Conservation (phyloP, 2,329 filamentous ascomycete genomes). For the Sporothrix brasiliensis region DNA sequence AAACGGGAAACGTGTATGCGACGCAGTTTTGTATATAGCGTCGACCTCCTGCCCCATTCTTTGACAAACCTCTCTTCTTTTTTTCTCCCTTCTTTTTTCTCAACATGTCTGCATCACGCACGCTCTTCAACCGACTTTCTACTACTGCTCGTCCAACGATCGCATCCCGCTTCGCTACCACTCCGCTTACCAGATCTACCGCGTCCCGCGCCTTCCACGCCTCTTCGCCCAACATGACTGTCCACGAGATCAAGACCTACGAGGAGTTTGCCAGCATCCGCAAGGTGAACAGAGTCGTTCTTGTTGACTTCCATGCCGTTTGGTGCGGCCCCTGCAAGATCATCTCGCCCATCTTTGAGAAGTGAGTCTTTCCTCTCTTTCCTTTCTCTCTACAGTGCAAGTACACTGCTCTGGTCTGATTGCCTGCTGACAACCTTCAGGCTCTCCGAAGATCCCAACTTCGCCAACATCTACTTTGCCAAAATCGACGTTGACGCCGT, state of each 20-base stretch:
- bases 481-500: conserved; percentile 91
- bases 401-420: not conserved
- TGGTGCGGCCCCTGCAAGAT: conserved; percentile 97
- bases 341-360: conserved; percentile 74
- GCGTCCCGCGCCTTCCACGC: conserved; percentile 33
- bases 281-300: conserved; percentile 55
- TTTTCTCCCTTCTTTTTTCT: not conserved
- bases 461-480: conserved; percentile 68
- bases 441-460: conserved; percentile 54
- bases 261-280: conserved; percentile 45
- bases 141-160: conserved; percentile 15
- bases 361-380: conserved; percentile 50
- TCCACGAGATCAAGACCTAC: conserved; percentile 34
- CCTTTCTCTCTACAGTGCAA: conserved; percentile 30
- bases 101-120: conserved; percentile 29
- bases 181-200: not conserved
- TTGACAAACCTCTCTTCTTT: conserved; percentile 4
- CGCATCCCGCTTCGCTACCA: not conserved
- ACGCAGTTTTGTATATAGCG: conserved; percentile 20
- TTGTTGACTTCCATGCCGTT: conserved; percentile 84
- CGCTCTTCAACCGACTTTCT: conserved; percentile 20
- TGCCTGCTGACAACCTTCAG: conserved; percentile 44
- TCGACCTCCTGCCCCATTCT: conserved; percentile 17
- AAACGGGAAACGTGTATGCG: not conserved
- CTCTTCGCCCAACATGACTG: conserved; percentile 31